Evolutionary conservation across 805 yeast species (phyloP).

Genomic region (Wickerhamiella brachini): DNA sequence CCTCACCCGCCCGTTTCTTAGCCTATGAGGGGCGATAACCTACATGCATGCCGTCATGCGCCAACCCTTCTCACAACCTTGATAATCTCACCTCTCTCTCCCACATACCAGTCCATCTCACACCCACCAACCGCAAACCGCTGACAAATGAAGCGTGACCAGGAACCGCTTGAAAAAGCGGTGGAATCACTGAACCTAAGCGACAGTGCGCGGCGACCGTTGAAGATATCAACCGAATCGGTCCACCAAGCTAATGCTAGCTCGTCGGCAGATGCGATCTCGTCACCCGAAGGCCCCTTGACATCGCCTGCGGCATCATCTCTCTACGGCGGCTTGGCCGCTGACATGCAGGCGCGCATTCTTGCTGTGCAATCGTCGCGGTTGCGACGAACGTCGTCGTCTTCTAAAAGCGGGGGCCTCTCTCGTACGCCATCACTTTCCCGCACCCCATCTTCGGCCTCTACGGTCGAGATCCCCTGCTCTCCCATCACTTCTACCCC

Average conservation of each 20-base stretch:
- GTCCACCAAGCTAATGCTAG: neutral
- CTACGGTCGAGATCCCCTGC: neutral
- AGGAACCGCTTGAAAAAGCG: neutral
- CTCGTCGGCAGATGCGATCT: neutral
- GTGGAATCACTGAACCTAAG: neutral
- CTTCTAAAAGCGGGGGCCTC: slow-evolving; percentile 7
- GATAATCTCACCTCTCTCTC: neutral
- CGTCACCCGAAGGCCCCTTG: neutral
- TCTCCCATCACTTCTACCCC: neutral
- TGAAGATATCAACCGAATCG: neutral
- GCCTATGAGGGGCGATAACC: neutral
- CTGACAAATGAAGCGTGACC: neutral
- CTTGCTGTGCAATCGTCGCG: slow-evolving; percentile 80
- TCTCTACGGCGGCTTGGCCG: slow-evolving; percentile 23
- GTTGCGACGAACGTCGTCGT: slow-evolving; percentile 26
- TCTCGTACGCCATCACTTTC: slow-evolving; percentile 9
- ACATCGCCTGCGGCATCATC: slow-evolving; percentile 9
- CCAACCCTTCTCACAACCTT: neutral
- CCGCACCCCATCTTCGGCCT: slow-evolving; percentile 13
- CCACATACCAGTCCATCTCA: neutral
- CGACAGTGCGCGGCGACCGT: neutral
- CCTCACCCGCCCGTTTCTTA: neutral
- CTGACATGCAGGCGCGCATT: slow-evolving; percentile 76
- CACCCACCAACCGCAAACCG: neutral
- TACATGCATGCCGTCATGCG: neutral